These are phyloP conservation scores for Lentinula sp. DNA, from an alignment of 768 basidiomycete species.

Conservation along the genomic window DNA sequence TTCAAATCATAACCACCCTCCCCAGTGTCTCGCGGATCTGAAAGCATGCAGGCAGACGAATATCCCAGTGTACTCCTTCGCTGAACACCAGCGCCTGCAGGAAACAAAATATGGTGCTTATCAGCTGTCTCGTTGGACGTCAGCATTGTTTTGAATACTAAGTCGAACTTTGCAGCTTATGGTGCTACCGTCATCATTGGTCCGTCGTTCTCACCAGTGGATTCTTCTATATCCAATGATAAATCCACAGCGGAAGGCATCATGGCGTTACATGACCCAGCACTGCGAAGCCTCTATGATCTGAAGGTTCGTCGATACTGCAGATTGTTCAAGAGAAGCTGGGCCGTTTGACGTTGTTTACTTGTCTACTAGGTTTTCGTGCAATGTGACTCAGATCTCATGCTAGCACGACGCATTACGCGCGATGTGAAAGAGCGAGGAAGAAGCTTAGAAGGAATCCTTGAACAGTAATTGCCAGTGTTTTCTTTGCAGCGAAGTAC, in stretches of 20 bases:
- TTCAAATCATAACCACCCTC: neutral
- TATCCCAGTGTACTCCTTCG: slow-evolving; percentile 94
- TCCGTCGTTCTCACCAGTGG: slow-evolving; percentile 17
- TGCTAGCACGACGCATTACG: slow-evolving; percentile 90
- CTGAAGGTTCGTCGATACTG: slow-evolving; percentile 59
- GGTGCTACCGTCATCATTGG: slow-evolving; percentile 90
- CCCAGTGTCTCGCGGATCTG: slow-evolving; percentile 77
- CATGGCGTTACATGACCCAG: slow-evolving; percentile 79
- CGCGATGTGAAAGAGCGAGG: slow-evolving; percentile 88
- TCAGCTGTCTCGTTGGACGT: neutral
- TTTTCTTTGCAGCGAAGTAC: neutral
- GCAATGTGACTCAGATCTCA: slow-evolving; percentile 92
- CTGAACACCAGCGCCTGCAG: slow-evolving; percentile 74
- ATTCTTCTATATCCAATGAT: neutral
- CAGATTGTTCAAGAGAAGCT: neutral
- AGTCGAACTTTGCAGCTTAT: slow-evolving; percentile 38
- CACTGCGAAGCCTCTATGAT: slow-evolving; percentile 78
- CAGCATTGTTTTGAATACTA: neutral
- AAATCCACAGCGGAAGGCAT: slow-evolving; percentile 76
- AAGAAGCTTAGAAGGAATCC: slow-evolving; percentile 75
- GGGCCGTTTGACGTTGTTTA: neutral
- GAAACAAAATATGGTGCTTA: slow-evolving; percentile 62
- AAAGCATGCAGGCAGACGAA: slow-evolving; percentile 80
- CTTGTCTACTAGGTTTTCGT: slow-evolving; percentile 60
- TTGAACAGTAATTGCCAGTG: slow-evolving; percentile 67